A percentile compares a stretch with the other conserved stretches of the same genome.
Evolutionary conservation across 495 filamentous ascomycete genomes (phyloP).

Genomic region (Aspergillus panamensis): DNA sequence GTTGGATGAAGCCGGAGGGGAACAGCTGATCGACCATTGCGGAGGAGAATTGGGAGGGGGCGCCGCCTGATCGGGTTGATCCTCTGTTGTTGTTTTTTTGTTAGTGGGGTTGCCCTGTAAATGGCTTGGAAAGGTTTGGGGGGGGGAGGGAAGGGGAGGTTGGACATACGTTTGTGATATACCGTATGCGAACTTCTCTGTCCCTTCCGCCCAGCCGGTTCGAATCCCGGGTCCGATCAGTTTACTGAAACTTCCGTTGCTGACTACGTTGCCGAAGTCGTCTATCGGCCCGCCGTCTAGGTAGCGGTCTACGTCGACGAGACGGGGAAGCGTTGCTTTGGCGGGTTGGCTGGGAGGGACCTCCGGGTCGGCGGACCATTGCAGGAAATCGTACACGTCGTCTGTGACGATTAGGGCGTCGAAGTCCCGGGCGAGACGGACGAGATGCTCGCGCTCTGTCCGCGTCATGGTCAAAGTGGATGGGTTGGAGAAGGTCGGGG

Average conservation of each 20-base stretch:
- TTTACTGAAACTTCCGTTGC: conserved; percentile 84
- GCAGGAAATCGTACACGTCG: conserved; percentile 88
- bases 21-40: conserved; percentile 62
- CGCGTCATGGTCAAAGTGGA: conserved; percentile 70
- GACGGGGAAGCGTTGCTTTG: conserved; percentile 56
- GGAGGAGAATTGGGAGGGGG: conserved; percentile 67
- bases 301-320: conserved; percentile 72
- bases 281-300: conserved; percentile 52
- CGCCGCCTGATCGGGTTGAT: conserved; percentile 67
- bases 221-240: conserved; percentile 73
- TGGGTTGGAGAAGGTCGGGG: conserved; percentile 81
- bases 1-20: conserved; percentile 44
- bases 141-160: not conserved
- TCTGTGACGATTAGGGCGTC: conserved; percentile 80
- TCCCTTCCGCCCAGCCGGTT: conserved; percentile 79
- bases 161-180: conserved; percentile 58
- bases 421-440: conserved; percentile 64
- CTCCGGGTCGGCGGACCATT: conserved; percentile 54
- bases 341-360: conserved; percentile 21
- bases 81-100: conserved; percentile 44
- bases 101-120: conserved; percentile 2
- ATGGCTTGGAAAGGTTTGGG: not conserved
- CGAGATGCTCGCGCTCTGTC: conserved; percentile 55
- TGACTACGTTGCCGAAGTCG: conserved; percentile 69
- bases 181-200: conserved; percentile 62